These are phyloP conservation scores for Russula sp. DNA, from an alignment of 768 basidiomycete species.

Conservation along the genomic window DNA sequence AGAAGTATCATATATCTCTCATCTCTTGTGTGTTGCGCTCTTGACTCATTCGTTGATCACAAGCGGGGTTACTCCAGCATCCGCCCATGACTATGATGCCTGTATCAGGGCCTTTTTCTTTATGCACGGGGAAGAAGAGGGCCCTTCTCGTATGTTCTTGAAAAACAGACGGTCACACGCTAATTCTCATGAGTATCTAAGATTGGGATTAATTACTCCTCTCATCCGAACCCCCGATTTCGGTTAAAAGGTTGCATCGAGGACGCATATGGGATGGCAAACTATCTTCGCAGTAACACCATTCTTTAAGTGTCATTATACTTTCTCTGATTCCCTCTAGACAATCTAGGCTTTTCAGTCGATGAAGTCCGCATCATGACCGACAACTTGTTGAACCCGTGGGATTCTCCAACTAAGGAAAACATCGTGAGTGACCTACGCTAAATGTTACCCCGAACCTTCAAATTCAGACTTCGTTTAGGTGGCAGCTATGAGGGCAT, in stretches of 20 bases:
- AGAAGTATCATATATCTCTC: too few relatives aligned
- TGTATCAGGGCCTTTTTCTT: neutral
- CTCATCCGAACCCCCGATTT: neutral
- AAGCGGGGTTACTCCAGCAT: too few relatives aligned
- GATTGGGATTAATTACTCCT: slow-evolving; percentile 2
- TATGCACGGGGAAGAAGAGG: neutral
- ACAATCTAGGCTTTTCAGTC: neutral
- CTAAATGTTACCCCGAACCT: neutral
- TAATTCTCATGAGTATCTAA: neutral
- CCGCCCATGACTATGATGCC: neutral
- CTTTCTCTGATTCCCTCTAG: neutral
- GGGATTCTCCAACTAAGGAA: neutral
- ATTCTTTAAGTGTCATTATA: neutral
- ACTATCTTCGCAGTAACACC: neutral
- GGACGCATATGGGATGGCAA: neutral
- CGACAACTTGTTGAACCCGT: neutral
- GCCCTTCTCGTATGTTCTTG: neutral
- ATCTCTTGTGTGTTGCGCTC: too few relatives aligned
- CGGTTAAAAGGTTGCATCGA: neutral
- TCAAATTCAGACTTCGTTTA: neutral
- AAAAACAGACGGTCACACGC: neutral
- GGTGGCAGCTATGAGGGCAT: neutral
- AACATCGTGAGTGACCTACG: neutral
- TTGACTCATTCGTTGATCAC: too few relatives aligned
- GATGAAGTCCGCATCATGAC: neutral